phyloP scores from a whole-genome alignment of 352 stramenopile genomes.

The Pythium aphanidermatum region DNA sequence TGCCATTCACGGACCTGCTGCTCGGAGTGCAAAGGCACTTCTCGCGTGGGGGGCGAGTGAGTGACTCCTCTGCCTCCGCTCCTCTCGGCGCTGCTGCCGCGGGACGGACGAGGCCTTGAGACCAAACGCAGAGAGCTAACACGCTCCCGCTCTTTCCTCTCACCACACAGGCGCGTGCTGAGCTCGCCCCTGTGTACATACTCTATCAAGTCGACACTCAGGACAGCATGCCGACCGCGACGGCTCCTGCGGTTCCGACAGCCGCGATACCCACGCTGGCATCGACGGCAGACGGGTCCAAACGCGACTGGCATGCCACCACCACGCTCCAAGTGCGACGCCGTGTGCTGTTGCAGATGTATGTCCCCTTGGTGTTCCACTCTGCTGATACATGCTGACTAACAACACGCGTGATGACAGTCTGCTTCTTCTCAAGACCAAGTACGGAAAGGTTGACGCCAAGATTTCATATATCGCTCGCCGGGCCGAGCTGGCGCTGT shows the following conservation, averaged over 20 bases:
- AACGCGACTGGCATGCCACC: slow-evolving; percentile 24
- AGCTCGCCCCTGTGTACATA: no score
- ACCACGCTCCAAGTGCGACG: slow-evolving; percentile 20
- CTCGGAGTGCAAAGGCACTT: no score
- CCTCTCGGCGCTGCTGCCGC: no score
- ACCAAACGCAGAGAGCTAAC: no score
- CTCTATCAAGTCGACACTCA: no score
- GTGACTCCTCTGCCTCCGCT: no score
- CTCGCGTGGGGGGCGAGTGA: no score
- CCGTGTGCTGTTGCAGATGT: slow-evolving; percentile 32
- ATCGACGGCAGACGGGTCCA: neutral
- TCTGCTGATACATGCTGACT: neutral
- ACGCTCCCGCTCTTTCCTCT: no score
- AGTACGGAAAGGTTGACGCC: slow-evolving; percentile 28
- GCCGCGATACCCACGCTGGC: neutral
- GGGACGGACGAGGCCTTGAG: no score
- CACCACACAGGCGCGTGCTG: no score
- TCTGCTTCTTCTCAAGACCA: slow-evolving; percentile 28
- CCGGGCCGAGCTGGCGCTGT: slow-evolving; percentile 28
- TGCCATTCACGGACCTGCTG: no score
- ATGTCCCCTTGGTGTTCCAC: slow-evolving; percentile 1
- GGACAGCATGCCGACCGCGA: slow-evolving; percentile 6
- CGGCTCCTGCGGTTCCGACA: neutral
- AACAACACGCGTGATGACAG: slow-evolving; percentile 2
- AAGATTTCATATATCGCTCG: slow-evolving; percentile 32